Conservation (phyloP, 2,329 filamentous ascomycete species). For the Diplodia seriata region DNA sequence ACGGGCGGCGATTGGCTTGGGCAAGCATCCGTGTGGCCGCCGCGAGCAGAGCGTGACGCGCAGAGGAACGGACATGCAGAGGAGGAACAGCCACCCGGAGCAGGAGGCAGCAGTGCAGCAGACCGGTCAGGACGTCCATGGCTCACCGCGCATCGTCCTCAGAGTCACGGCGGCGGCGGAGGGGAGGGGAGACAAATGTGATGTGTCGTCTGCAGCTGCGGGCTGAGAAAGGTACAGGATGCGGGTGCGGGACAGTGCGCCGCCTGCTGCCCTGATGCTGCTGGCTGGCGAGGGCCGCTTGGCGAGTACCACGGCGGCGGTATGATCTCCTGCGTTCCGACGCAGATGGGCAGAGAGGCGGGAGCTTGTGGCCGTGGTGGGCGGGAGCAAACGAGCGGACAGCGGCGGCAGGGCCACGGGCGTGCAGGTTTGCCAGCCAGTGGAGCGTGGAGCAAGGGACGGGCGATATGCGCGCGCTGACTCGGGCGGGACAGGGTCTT, state of each 20-base stretch:
- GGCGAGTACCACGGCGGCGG: conserved; percentile 6
- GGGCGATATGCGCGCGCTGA: conserved; percentile 22
- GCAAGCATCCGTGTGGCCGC: conserved; percentile 18
- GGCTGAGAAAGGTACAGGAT: conserved; percentile 18
- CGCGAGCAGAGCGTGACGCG: conserved; percentile 21
- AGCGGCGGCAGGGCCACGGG: not conserved
- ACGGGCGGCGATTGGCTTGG: conserved; percentile 14
- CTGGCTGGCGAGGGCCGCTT: not conserved
- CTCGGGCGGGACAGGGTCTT: conserved; percentile 16
- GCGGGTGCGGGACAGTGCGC: conserved; percentile 18
- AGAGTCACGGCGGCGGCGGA: conserved; percentile 7
- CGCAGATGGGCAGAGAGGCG: not conserved
- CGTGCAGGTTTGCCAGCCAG: not conserved
- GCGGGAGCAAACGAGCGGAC: conserved; percentile 16
- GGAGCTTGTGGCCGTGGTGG: conserved; percentile 12
- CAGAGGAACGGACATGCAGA: conserved; percentile 18
- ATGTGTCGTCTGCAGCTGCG: conserved; percentile 26
- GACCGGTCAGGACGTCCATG: conserved; percentile 23
- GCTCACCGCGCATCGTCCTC: conserved; percentile 24
- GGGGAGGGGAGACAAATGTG: not conserved
- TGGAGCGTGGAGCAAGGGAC: conserved; percentile 6
- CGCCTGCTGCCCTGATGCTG: conserved; percentile 14
- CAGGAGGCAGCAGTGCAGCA: conserved; percentile 11
- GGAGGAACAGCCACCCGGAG: conserved; percentile 18
- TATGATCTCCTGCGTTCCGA: conserved; percentile 11